phyloP scores from a whole-genome alignment of 2,329 filamentous ascomycete species.

The Beauveria sp. region DNA sequence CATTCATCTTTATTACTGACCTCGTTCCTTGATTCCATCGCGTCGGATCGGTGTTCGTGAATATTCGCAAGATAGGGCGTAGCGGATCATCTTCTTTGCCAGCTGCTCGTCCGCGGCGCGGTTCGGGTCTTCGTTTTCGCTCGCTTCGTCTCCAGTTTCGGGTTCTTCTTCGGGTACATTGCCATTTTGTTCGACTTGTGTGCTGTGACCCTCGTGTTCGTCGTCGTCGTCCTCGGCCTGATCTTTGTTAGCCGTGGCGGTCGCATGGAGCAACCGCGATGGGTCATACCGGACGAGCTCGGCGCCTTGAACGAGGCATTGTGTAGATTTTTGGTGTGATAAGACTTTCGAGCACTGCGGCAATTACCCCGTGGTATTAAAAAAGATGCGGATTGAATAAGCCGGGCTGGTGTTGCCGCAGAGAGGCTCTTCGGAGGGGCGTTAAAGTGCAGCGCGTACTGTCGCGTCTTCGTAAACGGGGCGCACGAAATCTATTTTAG shows the following conservation, averaged over 20 bases:
- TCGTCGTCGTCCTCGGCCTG: conserved; percentile 18
- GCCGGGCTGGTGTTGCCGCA: background rate
- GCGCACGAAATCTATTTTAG: background rate
- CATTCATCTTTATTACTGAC: conserved; percentile 25
- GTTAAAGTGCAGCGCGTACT: background rate
- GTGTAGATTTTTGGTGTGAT: background rate
- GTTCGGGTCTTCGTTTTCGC: conserved; percentile 25
- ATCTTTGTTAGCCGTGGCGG: background rate
- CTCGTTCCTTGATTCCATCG: conserved; percentile 56
- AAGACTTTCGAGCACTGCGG: background rate
- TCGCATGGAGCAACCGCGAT: background rate
- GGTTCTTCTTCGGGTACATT: conserved; percentile 24
- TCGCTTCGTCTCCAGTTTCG: conserved; percentile 31
- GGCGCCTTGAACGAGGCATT: conserved; percentile 17
- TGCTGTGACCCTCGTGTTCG: too few relatives aligned
- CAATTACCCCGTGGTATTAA: too few relatives aligned
- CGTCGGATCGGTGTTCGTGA: conserved; percentile 52
- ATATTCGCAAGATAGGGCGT: conserved; percentile 59
- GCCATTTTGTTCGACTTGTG: conserved; percentile 25
- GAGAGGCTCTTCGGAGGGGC: background rate
- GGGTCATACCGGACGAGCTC: conserved; percentile 24
- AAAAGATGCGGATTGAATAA: background rate
- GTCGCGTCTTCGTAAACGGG: background rate
- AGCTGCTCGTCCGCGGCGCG: conserved; percentile 42
- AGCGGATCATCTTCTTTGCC: conserved; percentile 61